Evolutionary conservation across 352 stramenopile genomes (phyloP).

Genomic region (Phytophthora idaei): DNA sequence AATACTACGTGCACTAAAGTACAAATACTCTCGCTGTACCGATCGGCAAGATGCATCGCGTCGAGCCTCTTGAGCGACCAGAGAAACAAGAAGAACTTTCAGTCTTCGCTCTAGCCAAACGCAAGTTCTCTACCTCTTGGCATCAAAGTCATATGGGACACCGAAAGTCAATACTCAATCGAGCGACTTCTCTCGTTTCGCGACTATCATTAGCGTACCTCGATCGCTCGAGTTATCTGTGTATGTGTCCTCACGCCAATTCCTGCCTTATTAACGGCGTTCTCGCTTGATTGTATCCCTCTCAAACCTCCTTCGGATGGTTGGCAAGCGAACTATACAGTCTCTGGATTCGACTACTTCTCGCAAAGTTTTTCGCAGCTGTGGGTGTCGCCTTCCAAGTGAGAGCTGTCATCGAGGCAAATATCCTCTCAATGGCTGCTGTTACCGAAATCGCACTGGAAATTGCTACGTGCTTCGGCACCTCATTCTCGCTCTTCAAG

Average conservation of each 20-base stretch:
- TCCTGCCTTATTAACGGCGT: constrained; percentile 1
- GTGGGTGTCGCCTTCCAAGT: background rate
- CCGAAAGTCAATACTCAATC: background rate
- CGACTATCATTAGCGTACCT: background rate
- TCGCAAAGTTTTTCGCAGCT: constrained; percentile 3
- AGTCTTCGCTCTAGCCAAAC: background rate
- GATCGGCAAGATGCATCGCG: background rate
- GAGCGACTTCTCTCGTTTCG: background rate
- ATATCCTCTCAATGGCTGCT: constrained; percentile 5
- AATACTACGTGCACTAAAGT: background rate
- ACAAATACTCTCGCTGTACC: background rate
- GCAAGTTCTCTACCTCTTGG: background rate
- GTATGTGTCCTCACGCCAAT: background rate
- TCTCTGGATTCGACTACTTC: constrained; percentile 4
- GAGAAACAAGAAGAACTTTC: background rate
- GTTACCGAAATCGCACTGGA: constrained; percentile 10
- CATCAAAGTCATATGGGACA: background rate
- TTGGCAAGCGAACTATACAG: constrained; percentile 6
- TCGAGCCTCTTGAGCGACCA: background rate
- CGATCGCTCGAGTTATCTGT: background rate
- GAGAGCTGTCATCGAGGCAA: constrained; percentile 11
- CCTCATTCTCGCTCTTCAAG: constrained; percentile 8
- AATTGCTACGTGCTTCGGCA: constrained; percentile 1
- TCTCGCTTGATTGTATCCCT: constrained; percentile 12
- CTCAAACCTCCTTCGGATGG: constrained; percentile 9